Evolutionary conservation across 2,329 filamentous ascomycete species (phyloP), one percentile per base, ranked within the genome.

Genomic region (Scedosporium aurantiacum): DNA sequence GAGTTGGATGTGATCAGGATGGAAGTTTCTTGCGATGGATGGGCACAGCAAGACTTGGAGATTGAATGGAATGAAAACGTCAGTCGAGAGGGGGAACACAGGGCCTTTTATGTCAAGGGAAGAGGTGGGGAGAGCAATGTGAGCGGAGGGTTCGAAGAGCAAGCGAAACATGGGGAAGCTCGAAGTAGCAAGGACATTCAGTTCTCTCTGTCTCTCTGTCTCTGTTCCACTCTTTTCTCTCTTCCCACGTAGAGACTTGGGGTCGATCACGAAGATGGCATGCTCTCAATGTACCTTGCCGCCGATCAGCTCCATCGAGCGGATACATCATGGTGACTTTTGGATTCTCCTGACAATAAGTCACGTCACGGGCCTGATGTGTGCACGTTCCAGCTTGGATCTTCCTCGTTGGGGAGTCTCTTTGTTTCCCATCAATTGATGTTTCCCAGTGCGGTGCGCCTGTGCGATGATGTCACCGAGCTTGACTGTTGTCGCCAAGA

Each of bases 251-350:
- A 25, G 23, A 54, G 40, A n/a, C 23, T 16, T 50, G 40, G n/a
- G 57, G 57, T 37, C 16, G 7, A 25, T 14, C 18, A 8, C 12
- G 21, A 23, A 45, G 2, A 16, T 23, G 40, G 21, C 28, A 23
- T 21, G n/a, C 41, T 47, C 5, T 14, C 16, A 40, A 40, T n/a
- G 43, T 47, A 40, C 47, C n/a, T n/a, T 12, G n/a, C 45, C 28
- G n/a, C 41, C 58, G 21, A 41, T 25, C n/a, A 2, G 6, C 8
- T 10, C 27, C n/a, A 18, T 18, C 25, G 47, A n/a, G 28, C 12
- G 28, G 52, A 60, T 60, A 60, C 58, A 60, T 60, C 58, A 60
- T 60, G 16, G 58, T 60, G 47, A 60, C 58, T 55, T 37, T 55
- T 54, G 7, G 8, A n/a, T 21, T 37, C 21, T 50, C 43, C 43